A percentile compares a stretch with the other conserved stretches of the same genome.
Conservation (phyloP, 148 eudicot species). For the Chenopodium album region DNA sequence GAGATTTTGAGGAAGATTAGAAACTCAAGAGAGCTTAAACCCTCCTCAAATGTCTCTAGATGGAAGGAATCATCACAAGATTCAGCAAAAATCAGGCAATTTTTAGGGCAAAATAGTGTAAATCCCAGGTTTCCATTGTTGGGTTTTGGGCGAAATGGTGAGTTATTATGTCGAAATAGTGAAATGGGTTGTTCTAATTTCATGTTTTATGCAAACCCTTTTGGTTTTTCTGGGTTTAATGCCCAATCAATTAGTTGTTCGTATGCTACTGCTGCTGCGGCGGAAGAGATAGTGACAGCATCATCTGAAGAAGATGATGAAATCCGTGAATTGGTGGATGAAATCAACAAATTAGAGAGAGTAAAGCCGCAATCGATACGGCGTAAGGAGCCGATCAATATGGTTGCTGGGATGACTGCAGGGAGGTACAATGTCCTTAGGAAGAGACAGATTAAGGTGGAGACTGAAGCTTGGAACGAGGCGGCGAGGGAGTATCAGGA, state of each 20-base stretch:
- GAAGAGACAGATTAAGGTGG: conserved; percentile 65
- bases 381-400: conserved; percentile 27
- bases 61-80: conserved; percentile 10
- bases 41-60: conserved; percentile 1
- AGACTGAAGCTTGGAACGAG: conserved; percentile 90
- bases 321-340: conserved; percentile 48
- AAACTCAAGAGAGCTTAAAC: conserved; percentile 20
- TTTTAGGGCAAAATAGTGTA: conserved; percentile 3
- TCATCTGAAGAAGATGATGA: conserved; percentile 81
- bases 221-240: conserved; percentile 24
- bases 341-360: conserved; percentile 31
- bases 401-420: conserved; percentile 52
- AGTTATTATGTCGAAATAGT: conserved; percentile 11
- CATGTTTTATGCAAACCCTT: conserved; percentile 31
- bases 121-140: conserved; percentile 12
- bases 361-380: conserved; percentile 3
- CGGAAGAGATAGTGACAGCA: conserved; percentile 58
- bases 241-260: conserved; percentile 25
- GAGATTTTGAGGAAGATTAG: conserved; percentile 29
- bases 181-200: conserved; percentile 24
- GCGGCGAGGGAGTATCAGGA: conserved; percentile 91
- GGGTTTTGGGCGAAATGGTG: conserved; percentile 23
- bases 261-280: conserved; percentile 54
- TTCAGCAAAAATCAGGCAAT: conserved; percentile 9
- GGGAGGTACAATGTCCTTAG: conserved; percentile 54